Evolutionary conservation across 2,329 filamentous ascomycete species (phyloP).

Genomic region (Helotiales sp.): DNA sequence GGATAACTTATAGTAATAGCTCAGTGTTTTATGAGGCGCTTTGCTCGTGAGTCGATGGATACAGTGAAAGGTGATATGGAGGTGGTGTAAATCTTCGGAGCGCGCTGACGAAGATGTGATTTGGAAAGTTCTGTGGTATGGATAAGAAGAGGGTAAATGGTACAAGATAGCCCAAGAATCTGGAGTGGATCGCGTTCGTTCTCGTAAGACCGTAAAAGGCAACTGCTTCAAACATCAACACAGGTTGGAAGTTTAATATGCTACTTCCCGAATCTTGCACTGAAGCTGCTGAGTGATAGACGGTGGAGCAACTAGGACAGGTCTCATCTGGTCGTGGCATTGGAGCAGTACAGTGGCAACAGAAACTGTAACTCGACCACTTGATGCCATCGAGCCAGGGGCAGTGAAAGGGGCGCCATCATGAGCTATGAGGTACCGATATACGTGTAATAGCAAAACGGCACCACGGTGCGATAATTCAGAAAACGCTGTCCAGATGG

Average conservation of each 20-base stretch:
- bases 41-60: background rate
- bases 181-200: background rate
- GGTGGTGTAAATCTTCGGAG: background rate
- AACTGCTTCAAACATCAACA: background rate
- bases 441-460: too few relatives aligned
- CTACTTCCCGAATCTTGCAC: background rate
- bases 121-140: background rate
- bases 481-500: background rate
- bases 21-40: background rate
- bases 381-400: background rate
- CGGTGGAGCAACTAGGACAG: background rate
- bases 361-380: background rate
- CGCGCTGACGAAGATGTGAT: background rate
- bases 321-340: background rate
- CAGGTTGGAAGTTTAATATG: background rate
- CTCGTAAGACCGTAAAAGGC: conserved; percentile 5
- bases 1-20: conserved; percentile 4
- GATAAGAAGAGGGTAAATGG: background rate
- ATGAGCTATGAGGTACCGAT: background rate
- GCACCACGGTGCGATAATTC: too few relatives aligned
- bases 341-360: background rate
- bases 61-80: background rate
- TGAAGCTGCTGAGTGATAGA: background rate
- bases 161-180: background rate
- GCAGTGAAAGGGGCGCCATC: background rate